These are phyloP conservation scores for Sclerotinia sclerotiorum DNA, from an alignment of 2,329 filamentous ascomycete species.

Conservation along the genomic window DNA sequence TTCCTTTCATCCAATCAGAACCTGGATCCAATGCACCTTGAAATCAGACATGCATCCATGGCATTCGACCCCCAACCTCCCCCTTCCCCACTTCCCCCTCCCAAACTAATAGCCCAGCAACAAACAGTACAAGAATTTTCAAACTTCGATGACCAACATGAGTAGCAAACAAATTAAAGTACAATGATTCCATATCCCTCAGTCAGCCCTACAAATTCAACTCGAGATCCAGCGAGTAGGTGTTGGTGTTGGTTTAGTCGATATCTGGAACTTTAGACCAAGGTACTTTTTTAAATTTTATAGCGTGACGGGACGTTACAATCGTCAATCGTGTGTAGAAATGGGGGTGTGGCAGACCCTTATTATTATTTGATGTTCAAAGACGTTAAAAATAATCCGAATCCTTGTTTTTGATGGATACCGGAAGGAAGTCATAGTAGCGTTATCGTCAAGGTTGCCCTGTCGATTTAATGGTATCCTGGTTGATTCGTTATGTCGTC, in stretches of 20 bases:
- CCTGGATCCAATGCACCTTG: slow-evolving; percentile 9
- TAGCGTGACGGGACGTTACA: slow-evolving; percentile 23
- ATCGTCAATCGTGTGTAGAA: slow-evolving; percentile 21
- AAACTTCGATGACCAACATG: slow-evolving; percentile 6
- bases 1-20: slow-evolving; percentile 9
- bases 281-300: slow-evolving; percentile 21
- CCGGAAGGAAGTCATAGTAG: slow-evolving; percentile 36
- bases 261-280: slow-evolving; percentile 13
- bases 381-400: slow-evolving; percentile 22
- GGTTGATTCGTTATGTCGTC: slow-evolving; percentile 34
- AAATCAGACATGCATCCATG: slow-evolving; percentile 22
- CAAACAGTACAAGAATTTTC: slow-evolving; percentile 23
- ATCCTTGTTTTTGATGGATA: slow-evolving; percentile 20
- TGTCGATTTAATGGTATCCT: slow-evolving; percentile 41
- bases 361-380: slow-evolving; percentile 22
- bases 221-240: slow-evolving; percentile 20
- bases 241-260: slow-evolving; percentile 6
- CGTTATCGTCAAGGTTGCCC: slow-evolving; percentile 42
- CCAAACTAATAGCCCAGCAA: slow-evolving; percentile 1
- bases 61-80: slow-evolving; percentile 8
- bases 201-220: slow-evolving; percentile 13
- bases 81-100: not conserved
- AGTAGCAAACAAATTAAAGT: slow-evolving; percentile 23
- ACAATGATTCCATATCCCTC: slow-evolving; percentile 20
- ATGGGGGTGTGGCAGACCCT: slow-evolving; percentile 16